Evolutionary conservation across 1,284 basidiomycete species (phyloP).

Genomic region (Schizophyllum amplum): DNA sequence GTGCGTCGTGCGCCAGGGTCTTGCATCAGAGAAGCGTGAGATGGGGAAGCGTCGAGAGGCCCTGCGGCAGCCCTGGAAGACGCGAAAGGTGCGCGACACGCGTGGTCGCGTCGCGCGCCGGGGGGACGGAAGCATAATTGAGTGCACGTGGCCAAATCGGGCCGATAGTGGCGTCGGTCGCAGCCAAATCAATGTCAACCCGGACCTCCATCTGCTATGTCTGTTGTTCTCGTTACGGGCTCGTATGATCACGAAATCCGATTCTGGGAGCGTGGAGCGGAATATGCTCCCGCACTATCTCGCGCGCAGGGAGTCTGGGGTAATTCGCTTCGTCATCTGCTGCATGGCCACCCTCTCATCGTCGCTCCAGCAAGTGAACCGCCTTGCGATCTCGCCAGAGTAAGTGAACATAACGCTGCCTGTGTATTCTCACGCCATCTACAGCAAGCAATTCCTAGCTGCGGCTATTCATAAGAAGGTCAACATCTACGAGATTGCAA

Average conservation of each 20-base stretch:
- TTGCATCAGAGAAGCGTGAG: not conserved
- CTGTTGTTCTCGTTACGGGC: slow-evolving; percentile 78
- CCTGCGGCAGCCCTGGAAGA: no score
- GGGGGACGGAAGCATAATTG: no score
- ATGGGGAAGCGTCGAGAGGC: not conserved
- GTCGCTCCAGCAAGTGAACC: slow-evolving; percentile 98
- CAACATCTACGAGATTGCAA: slow-evolving; percentile 82
- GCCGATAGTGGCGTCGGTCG: not conserved
- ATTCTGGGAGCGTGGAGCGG: slow-evolving; percentile 99
- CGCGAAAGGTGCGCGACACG: no score
- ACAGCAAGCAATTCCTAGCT: slow-evolving; percentile 82
- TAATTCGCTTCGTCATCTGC: slow-evolving; percentile 44
- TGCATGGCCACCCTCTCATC: no score
- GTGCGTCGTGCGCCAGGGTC: not conserved
- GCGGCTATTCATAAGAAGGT: slow-evolving; percentile 95
- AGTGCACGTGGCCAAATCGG: no score
- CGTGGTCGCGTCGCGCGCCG: no score
- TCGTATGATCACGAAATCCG: slow-evolving; percentile 98
- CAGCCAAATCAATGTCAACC: not conserved
- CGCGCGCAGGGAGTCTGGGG: slow-evolving; percentile 78
- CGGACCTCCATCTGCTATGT: slow-evolving; percentile 34
- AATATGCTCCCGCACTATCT: slow-evolving; percentile 92
- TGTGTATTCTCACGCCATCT: slow-evolving; percentile 6
- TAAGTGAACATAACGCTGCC: slow-evolving; percentile 25
- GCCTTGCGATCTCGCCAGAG: slow-evolving; percentile 96